phyloP scores from a whole-genome alignment of 345 rosid genomes.

The Rhodamnia argentea region DNA sequence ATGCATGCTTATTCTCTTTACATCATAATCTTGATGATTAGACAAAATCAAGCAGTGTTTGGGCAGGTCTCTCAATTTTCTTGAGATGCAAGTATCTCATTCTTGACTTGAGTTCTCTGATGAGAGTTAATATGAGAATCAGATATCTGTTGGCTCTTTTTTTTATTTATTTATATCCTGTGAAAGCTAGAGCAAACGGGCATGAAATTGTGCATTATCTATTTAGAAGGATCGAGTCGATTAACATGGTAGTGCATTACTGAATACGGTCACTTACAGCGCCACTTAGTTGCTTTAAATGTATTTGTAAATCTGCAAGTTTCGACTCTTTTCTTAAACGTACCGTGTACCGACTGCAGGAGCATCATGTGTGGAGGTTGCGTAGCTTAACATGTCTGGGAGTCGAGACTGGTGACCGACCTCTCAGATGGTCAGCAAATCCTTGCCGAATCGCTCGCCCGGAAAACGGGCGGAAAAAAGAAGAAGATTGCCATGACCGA shows the following conservation, averaged over 20 bases:
- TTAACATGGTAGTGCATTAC: rapidly evolving
- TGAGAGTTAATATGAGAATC: background rate
- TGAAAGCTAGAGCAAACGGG: background rate
- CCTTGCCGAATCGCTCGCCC: background rate
- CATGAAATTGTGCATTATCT: background rate
- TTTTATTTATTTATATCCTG: background rate
- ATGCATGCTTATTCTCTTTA: background rate
- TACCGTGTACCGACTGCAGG: constrained; percentile 18
- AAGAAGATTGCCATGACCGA: background rate
- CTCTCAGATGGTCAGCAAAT: background rate
- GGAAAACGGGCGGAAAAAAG: background rate
- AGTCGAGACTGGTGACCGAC: background rate
- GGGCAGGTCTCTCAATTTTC: background rate
- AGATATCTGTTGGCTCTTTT: background rate
- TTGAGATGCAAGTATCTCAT: background rate
- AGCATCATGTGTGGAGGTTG: constrained; percentile 79
- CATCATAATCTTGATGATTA: background rate
- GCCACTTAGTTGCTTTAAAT: background rate
- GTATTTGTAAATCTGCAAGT: background rate
- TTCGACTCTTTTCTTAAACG: background rate
- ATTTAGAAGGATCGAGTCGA: background rate
- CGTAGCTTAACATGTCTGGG: constrained; percentile 18
- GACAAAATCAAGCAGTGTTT: background rate
- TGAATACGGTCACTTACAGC: background rate
- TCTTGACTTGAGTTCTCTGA: background rate